phyloP scores from a whole-genome alignment of 1,284 basidiomycete species.

The Testicularia cyperi region DNA sequence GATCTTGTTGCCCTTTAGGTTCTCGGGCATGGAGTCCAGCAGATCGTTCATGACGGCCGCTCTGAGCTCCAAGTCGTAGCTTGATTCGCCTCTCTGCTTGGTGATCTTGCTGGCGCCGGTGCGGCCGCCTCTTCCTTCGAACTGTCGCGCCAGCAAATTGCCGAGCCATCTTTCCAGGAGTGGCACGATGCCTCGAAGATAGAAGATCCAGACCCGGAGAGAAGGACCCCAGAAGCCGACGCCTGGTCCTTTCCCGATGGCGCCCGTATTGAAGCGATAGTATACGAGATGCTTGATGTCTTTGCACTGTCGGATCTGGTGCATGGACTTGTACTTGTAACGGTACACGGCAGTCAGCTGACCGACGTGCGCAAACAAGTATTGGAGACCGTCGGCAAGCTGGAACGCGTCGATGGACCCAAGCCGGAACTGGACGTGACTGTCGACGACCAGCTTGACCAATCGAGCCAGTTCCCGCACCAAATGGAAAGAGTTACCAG shows the following conservation, averaged over 20 bases:
- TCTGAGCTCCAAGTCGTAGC: constrained; percentile 94
- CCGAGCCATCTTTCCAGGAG: constrained; percentile 96
- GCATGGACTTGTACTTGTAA: constrained; percentile 98
- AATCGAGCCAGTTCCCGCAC: constrained; percentile 96
- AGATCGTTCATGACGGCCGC: constrained; percentile 99
- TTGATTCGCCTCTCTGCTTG: constrained; percentile 97
- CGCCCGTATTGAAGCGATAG: constrained; percentile 98
- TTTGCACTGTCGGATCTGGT: constrained; percentile 99
- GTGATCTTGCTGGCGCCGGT: constrained; percentile 81
- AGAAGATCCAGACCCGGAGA: constrained; percentile 99
- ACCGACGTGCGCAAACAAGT: constrained; percentile 95
- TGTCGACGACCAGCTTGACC: constrained; percentile 97
- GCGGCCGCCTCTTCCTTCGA: constrained; percentile 85
- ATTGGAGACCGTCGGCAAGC: constrained; percentile 95
- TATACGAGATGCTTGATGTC: constrained; percentile 79
- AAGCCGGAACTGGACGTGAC: constrained; percentile 96
- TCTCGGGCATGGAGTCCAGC: constrained; percentile 86
- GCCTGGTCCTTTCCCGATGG: constrained; percentile 97
- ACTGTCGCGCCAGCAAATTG: constrained; percentile 94
- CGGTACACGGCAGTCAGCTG: constrained; percentile 99
- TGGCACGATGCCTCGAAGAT: constrained; percentile 97
- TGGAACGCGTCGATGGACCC: constrained; percentile 99
- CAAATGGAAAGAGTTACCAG: constrained; percentile 97
- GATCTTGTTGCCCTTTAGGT: constrained; percentile 96
- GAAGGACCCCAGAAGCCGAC: constrained; percentile 99